Percentiles rank a stretch among this genome's conserved stretches.
These are phyloP conservation scores for Citrullus mucosospermus DNA, from an alignment of 306 rosid species.

Conservation along the genomic window DNA sequence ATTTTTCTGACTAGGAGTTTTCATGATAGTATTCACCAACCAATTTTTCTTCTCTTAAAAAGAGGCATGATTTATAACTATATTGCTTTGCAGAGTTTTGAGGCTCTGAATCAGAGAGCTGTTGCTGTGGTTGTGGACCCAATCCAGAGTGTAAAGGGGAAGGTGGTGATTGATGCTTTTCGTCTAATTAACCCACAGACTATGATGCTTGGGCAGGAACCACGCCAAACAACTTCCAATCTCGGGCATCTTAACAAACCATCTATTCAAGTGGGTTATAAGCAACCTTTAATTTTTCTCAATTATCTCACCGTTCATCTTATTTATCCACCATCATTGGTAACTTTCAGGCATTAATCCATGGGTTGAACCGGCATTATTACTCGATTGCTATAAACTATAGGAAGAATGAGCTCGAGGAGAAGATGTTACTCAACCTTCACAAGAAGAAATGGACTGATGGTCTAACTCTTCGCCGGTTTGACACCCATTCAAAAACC, in stretches of 20 bases:
- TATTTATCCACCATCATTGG: neutral
- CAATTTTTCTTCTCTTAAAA: neutral
- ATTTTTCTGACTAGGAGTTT: neutral
- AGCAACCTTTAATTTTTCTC: neutral
- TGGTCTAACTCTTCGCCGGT: constrained; percentile 57
- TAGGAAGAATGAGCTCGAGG: constrained; percentile 81
- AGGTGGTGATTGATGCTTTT: constrained; percentile 89
- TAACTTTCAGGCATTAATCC: constrained; percentile 62
- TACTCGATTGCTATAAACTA: constrained; percentile 79
- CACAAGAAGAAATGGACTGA: constrained; percentile 94
- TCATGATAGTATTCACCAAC: neutral
- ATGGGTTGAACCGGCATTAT: constrained; percentile 82
- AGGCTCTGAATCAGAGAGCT: constrained; percentile 84
- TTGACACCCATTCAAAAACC: constrained; percentile 77
- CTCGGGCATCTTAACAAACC: constrained; percentile 90
- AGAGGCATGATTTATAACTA: neutral
- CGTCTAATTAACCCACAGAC: constrained; percentile 88
- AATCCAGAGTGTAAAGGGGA: constrained; percentile 86
- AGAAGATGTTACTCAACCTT: constrained; percentile 84
- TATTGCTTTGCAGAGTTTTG: constrained; percentile 53
- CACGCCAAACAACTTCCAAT: constrained; percentile 84
- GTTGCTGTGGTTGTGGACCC: constrained; percentile 97
- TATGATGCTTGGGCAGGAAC: constrained; percentile 90
- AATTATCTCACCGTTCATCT: constrained; percentile 3
- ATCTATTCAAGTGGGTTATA: constrained; percentile 65